Base-by-base conservation (phyloP, 768 basidiomycete genomes). In the Pleurotus citrinopileatus region DNA sequence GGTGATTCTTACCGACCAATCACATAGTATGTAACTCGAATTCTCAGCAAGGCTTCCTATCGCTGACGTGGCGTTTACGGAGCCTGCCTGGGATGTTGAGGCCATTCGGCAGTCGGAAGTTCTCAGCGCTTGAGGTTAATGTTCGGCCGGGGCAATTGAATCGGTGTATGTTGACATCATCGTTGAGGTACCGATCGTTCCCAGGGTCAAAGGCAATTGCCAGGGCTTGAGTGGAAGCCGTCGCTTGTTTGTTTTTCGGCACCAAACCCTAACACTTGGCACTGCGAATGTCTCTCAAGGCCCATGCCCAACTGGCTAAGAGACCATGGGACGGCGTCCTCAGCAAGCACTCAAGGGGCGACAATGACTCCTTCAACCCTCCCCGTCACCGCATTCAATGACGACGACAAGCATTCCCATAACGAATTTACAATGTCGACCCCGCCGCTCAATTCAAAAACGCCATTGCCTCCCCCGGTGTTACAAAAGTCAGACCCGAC, bases 181-280 rank as follows among this genome's bases (percentile, higher is more conserved):
- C 7, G 38, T 17, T 9, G 17, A 51, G 48, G 48, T 37, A 51
- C 48, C 48, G 48, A 51, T 51, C 48, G n/a, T 17, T 48, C 26
- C 23, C 48, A 51, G 48, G 48, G 48, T 37, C 48, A 34, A 25
- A 36, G 48, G 48, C 32, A 38, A 51, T 26, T 51, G 15, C 48
- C 48, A 34, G 48, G 43, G 43, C 43, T 27, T 44, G 43, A 44
- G 43, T 44, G 10, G 48, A 40, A 40, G 48, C 48, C 34, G 48
- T 29, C 46, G 48, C 48, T 51, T 37, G 48, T 51, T 51, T 51
- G 48, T 51, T 51, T 47, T 51, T 51, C 48, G 48, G 48, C 38
- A 40, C 15, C 38, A 40, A 40, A 40, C 38, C 10, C 12, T 40
- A 19, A n/a, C n/a, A 40, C 38, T 40, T 40, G 38, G 38, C 48